These are phyloP conservation scores for Epichloe uncinata DNA, from an alignment of 2,329 filamentous ascomycete species.

Conservation along the genomic window DNA sequence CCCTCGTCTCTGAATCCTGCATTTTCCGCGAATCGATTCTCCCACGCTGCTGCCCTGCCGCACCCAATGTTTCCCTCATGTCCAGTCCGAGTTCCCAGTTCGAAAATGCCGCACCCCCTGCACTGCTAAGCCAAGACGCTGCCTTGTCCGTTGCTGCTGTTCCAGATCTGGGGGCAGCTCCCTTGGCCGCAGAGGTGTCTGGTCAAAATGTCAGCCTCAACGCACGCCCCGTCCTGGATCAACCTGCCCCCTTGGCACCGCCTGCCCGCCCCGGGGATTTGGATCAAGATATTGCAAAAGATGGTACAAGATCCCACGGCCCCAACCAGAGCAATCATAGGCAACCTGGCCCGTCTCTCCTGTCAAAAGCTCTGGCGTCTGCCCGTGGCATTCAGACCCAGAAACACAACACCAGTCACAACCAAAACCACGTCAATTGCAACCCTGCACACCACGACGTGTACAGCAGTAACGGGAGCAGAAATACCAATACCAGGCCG, in stretches of 20 bases:
- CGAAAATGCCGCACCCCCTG: conserved; percentile 42
- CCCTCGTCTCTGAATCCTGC: conserved; percentile 7
- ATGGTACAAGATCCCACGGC: conserved; percentile 33
- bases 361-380: conserved; percentile 45
- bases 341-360: conserved; percentile 38
- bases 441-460: neutral
- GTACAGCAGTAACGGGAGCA: neutral
- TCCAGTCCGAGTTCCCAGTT: conserved; percentile 35
- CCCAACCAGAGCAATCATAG: conserved; percentile 19
- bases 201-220: conserved; percentile 6
- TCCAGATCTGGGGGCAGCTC: conserved; percentile 1
- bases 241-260: neutral
- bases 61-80: conserved; percentile 46
- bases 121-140: conserved; percentile 24
- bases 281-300: conserved; percentile 1
- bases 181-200: conserved; percentile 8
- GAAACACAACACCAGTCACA: neutral
- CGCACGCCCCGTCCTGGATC: neutral
- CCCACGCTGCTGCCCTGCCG: conserved; percentile 14
- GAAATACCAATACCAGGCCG: neutral
- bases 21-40: conserved; percentile 12
- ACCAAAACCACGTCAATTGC: neutral
- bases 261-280: conserved; percentile 2
- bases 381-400: conserved; percentile 35
- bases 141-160: conserved; percentile 1